Percentiles rank a stretch among this genome's conserved stretches.
Conservation (phyloP, 176 grass and related monocot genomes). For the Bonia amplexicaulis region DNA sequence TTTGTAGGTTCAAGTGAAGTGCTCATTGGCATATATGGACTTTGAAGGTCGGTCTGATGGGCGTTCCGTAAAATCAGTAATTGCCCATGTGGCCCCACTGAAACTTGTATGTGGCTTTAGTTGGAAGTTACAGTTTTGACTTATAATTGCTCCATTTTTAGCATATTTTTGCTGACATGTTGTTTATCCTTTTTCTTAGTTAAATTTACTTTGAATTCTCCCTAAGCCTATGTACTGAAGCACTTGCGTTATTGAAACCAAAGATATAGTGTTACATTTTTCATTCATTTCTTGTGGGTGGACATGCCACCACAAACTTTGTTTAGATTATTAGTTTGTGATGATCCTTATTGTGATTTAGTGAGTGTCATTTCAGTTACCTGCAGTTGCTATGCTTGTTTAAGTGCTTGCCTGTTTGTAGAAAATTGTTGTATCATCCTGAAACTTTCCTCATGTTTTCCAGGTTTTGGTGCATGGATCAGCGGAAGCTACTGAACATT, state of each 20-base stretch:
- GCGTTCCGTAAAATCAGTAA: conserved; percentile 86
- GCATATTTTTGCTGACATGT: not conserved
- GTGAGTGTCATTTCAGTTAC: conserved; percentile 4
- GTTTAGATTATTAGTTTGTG: conserved; percentile 10
- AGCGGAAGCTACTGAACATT: conserved; percentile 93
- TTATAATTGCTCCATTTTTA: not conserved
- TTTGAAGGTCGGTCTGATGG: conserved; percentile 99
- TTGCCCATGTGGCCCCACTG: conserved; percentile 84
- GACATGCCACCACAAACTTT: not conserved
- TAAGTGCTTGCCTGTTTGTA: not conserved
- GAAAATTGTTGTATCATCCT: conserved; percentile 10
- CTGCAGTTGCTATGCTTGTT: conserved; percentile 23
- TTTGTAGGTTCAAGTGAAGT: conserved; percentile 94
- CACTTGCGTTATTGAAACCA: not conserved
- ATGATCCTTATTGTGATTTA: not conserved
- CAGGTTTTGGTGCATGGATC: conserved; percentile 96
- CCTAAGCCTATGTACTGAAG: not conserved
- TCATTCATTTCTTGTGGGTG: not conserved
- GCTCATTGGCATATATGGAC: conserved; percentile 87
- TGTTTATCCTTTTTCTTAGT: conserved; percentile 5
- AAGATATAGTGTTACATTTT: not conserved
- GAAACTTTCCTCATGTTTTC: conserved; percentile 2
- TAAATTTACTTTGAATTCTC: not conserved
- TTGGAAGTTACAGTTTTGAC: conserved; percentile 15
- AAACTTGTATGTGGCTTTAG: conserved; percentile 69